Conservation (phyloP, 768 basidiomycete species). For the Leccinum truebloodii region DNA sequence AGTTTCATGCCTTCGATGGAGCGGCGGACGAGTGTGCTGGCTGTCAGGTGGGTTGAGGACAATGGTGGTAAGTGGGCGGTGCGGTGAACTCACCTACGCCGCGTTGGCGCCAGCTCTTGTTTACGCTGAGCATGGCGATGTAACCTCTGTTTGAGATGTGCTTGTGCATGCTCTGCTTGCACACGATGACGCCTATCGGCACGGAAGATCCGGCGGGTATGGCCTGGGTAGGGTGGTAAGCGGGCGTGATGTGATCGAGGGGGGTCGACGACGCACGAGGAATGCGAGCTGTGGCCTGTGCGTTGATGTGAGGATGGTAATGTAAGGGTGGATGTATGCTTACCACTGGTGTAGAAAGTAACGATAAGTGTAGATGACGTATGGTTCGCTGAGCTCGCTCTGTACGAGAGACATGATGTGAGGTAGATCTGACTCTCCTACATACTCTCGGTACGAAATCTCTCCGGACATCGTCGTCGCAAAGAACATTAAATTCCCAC, state of each 20-base stretch:
- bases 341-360: constrained; percentile 98
- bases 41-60: constrained; percentile 45
- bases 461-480: constrained; percentile 37
- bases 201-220: constrained; percentile 35
- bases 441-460: constrained; percentile 65
- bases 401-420: constrained; percentile 87
- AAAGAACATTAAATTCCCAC: neutral
- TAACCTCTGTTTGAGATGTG: constrained; percentile 83
- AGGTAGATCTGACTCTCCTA: constrained; percentile 75
- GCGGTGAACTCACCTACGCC: constrained; percentile 75
- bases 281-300: constrained; percentile 83
- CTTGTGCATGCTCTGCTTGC: constrained; percentile 92
- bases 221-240: constrained; percentile 20
- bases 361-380: constrained; percentile 93
- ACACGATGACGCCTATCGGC: constrained; percentile 92
- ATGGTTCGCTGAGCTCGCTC: constrained; percentile 93
- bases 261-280: constrained; percentile 46
- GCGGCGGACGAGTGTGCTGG: constrained; percentile 79
- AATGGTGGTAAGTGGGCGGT: neutral
- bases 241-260: rapidly evolving
- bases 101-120: constrained; percentile 78
- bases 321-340: neutral
- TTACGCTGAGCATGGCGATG: constrained; percentile 96
- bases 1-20: constrained; percentile 84
- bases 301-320: too few relatives aligned